phyloP scores from a whole-genome alignment of 805 yeast genomes.

The Candida anglica region DNA sequence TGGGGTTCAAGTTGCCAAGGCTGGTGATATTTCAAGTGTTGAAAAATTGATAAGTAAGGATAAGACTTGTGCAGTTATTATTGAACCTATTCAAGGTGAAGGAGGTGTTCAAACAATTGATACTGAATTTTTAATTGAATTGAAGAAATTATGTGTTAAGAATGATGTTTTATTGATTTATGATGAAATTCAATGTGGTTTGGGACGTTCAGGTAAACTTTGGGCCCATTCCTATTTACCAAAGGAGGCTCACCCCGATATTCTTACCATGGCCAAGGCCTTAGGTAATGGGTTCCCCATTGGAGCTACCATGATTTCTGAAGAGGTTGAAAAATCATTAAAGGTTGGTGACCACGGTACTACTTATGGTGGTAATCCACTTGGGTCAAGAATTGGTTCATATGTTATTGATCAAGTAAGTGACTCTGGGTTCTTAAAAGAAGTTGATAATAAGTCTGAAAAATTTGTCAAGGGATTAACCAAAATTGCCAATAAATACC shows the following conservation, averaged over 20 bases:
- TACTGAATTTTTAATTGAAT: conserved; percentile 56
- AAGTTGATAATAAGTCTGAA: conserved; percentile 60
- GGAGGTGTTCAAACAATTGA: conserved; percentile 83
- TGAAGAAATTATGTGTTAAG: conserved; percentile 64
- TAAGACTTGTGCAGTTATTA: conserved; percentile 84
- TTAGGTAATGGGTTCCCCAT: conserved; percentile 96
- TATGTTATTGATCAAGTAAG: conserved; percentile 72
- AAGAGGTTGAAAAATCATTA: conserved; percentile 66
- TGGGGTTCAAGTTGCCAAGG: conserved; percentile 68
- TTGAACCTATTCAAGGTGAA: conserved; percentile 98
- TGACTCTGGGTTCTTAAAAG: conserved; percentile 51
- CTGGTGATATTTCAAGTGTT: conserved; percentile 59
- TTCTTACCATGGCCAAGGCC: conserved; percentile 92
- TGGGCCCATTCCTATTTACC: conserved; percentile 90
- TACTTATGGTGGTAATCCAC: conserved; percentile 95
- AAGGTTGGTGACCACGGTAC: conserved; percentile 97
- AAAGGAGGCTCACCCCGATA: conserved; percentile 86
- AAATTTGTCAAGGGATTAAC: conserved; percentile 49
- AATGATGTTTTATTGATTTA: conserved; percentile 75
- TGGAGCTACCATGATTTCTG: conserved; percentile 88
- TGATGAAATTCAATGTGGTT: conserved; percentile 96
- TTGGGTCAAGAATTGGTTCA: conserved; percentile 77
- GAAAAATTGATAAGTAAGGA: conserved; percentile 48
- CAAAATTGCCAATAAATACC: conserved; percentile 50
- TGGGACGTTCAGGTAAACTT: conserved; percentile 85